These are phyloP conservation scores for Diospyros lotus DNA, from an alignment of 148 eudicot species.

Conservation along the genomic window DNA sequence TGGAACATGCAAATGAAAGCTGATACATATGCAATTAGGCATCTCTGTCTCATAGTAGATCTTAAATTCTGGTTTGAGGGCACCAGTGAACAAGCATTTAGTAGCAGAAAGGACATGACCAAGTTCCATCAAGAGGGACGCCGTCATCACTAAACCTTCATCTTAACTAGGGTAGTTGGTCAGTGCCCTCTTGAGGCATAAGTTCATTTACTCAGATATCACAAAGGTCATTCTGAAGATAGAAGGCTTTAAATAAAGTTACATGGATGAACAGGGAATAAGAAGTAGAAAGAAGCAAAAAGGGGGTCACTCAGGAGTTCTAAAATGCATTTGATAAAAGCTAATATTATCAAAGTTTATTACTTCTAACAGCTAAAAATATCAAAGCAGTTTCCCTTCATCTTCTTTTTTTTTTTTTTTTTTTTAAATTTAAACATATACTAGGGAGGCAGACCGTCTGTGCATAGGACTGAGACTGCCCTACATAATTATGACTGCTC, in stretches of 20 bases:
- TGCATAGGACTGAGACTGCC: not conserved
- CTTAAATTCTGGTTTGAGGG: not conserved
- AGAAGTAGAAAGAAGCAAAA: not conserved
- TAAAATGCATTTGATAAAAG: slow-evolving; percentile 1
- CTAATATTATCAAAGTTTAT: not conserved
- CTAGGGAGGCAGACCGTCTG: not conserved
- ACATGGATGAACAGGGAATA: no score
- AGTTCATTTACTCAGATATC: not conserved
- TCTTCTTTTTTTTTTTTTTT: no score
- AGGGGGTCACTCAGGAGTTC: not conserved
- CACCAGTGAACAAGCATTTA: not conserved
- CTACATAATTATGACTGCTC: not conserved
- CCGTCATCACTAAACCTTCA: not conserved
- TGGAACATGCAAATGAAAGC: not conserved
- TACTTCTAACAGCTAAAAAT: not conserved
- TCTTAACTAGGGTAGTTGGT: not conserved
- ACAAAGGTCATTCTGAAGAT: not conserved
- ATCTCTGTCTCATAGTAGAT: not conserved
- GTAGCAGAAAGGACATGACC: not conserved
- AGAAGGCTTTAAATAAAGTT: not conserved
- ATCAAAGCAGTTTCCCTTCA: not conserved
- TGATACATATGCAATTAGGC: not conserved
- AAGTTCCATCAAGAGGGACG: not conserved
- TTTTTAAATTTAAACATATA: no score
- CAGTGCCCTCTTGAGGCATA: slow-evolving; percentile 1